Base-by-base conservation (phyloP, 345 rosid species). In the Ceriops decandra region DNA sequence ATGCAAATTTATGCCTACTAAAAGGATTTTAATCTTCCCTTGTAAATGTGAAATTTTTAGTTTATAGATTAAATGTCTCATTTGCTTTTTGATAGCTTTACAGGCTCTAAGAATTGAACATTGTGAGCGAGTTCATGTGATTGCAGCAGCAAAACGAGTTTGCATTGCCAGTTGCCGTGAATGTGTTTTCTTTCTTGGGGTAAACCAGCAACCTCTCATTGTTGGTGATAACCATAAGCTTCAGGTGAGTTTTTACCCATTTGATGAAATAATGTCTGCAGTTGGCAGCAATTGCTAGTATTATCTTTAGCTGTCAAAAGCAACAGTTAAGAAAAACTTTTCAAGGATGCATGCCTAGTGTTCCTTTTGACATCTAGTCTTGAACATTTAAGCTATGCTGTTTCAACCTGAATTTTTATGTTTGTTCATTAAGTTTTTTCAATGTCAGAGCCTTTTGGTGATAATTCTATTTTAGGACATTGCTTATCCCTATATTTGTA, bases 111-210 rank as follows among this genome's bases (percentile, higher is more conserved):
- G 90, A 84, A 79, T 95, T 75, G 99, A 95, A 73, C 99, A 95
- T 71, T 95, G 99, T 68, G 99, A 95, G 79, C 86, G 99, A 73
- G 98, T 95, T 73, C 99, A 95, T 86, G 91, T 95, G 72, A 89
- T 92, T 73, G 83, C 83, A 33, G 92, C 96, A 24, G 80, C 98
- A 59, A 95, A 89, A 74, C 88, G 98, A 74, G 86, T 90, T 53
- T 88, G 97, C 85, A 88, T 95, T 59, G 98, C 92, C 68, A 95
- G 89, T 79, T 95, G 99, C 74, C 97, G 97, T 9, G 99, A 95
- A 76, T 95, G 99, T 58, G 76, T 90, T 46, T 92, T 95, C 87
- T 95, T 90, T 80, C 82, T 95, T 75, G 99, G 98, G 70, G 99
- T 95, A 80, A 95, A 95, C 79, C 97, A 95, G 82, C 88, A 85